Percentiles rank a stretch among this genome's conserved stretches.
Evolutionary conservation across 129 eudicot species (phyloP).

Genomic region (Tagetes erecta): DNA sequence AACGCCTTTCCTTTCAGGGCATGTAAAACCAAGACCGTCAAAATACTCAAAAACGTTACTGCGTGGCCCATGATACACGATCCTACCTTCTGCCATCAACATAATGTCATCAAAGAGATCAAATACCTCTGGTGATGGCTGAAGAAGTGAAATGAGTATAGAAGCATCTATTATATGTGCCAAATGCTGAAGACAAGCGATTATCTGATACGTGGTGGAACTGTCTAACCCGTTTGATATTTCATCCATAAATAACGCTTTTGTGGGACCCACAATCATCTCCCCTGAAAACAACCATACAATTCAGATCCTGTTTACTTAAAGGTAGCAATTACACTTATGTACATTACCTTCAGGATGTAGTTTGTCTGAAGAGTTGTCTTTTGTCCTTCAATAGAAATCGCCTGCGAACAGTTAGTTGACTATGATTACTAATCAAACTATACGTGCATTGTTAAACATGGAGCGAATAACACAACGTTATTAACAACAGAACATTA

Average conservation of each 20-base stretch:
- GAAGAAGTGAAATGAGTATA: constrained; percentile 77
- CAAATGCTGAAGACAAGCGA: constrained; percentile 70
- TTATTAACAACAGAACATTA: no score
- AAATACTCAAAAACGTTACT: constrained; percentile 56
- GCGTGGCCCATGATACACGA: constrained; percentile 73
- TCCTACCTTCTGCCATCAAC: constrained; percentile 82
- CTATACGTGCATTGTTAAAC: no score
- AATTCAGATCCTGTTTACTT: background rate
- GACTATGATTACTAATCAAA: background rate
- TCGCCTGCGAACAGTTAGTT: constrained; percentile 33
- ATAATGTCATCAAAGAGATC: constrained; percentile 82
- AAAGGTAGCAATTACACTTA: background rate
- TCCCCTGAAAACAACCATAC: constrained; percentile 48
- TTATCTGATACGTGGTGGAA: constrained; percentile 79
- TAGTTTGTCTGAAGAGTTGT: constrained; percentile 60
- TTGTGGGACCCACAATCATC: constrained; percentile 84
- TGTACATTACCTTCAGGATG: constrained; percentile 45
- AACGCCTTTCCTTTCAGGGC: constrained; percentile 86
- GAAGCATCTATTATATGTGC: constrained; percentile 75
- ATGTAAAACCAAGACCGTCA: constrained; percentile 59
- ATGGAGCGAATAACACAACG: no score
- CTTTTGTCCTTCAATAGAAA: constrained; percentile 54
- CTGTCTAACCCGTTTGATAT: constrained; percentile 90
- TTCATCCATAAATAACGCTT: constrained; percentile 78
- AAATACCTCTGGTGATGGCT: constrained; percentile 82